Evolutionary conservation across 1,284 basidiomycete species (phyloP).

Genomic region (Ceratobasidium sp.): DNA sequence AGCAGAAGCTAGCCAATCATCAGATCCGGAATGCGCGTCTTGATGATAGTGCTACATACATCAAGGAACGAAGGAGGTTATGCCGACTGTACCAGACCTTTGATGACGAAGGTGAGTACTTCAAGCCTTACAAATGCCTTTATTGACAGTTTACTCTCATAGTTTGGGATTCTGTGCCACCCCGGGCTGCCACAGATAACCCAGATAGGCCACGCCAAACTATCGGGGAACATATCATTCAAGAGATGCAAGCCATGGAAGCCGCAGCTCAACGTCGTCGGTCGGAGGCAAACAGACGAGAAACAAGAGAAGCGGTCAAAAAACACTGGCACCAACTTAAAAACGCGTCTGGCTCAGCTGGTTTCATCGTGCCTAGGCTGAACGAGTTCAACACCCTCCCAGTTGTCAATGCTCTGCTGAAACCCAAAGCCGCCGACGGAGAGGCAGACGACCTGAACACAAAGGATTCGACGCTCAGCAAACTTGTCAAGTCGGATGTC

Average conservation of each 20-base stretch:
- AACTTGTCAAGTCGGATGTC: conserved; percentile 18
- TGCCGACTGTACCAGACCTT: neutral
- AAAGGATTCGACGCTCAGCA: conserved; percentile 38
- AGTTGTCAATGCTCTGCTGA: conserved; percentile 31
- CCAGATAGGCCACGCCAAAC: conserved; percentile 17
- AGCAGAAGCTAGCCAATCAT: neutral
- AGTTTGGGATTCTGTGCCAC: conserved; percentile 28
- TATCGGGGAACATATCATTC: conserved; percentile 18
- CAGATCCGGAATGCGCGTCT: neutral
- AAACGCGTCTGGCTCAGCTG: conserved; percentile 13
- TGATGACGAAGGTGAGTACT: conserved; percentile 9
- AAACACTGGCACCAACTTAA: conserved; percentile 28
- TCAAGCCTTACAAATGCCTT: neutral
- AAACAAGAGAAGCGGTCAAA: conserved; percentile 18
- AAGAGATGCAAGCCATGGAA: conserved; percentile 30
- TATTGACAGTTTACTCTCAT: neutral
- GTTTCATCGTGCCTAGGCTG: conserved; percentile 14
- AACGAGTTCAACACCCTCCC: conserved; percentile 35
- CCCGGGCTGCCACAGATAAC: conserved; percentile 27
- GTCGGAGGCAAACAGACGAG: conserved; percentile 18
- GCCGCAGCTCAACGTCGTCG: conserved; percentile 24
- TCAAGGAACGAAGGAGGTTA: conserved; percentile 13
- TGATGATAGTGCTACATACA: conserved; percentile 15
- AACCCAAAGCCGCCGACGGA: conserved; percentile 17
- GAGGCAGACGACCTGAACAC: conserved; percentile 11